phyloP scores from a whole-genome alignment of 2,329 filamentous ascomycete species.

The Neophaeococcomyces mojaviensis region DNA sequence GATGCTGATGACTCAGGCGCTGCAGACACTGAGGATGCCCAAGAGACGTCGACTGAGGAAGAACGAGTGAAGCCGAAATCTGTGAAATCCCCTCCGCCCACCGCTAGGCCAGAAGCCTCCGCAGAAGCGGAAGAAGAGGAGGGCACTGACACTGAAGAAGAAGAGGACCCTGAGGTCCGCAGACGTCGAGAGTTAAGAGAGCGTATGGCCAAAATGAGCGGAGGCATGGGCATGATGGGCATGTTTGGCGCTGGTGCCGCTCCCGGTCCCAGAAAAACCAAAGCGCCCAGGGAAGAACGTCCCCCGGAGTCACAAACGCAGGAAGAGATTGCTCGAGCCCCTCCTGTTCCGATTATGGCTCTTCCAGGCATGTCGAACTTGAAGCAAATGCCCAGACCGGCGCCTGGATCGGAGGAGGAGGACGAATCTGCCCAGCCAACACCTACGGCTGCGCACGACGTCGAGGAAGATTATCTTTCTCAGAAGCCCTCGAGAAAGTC shows the following conservation, averaged over 20 bases:
- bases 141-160: conserved; percentile 68
- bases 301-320: conserved; percentile 29
- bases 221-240: conserved; percentile 91
- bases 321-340: conserved; percentile 30
- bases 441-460: conserved; percentile 1
- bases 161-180: conserved; percentile 76
- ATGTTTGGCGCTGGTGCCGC: conserved; percentile 75
- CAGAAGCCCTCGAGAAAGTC: conserved; percentile 27
- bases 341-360: conserved; percentile 48
- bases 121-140: conserved; percentile 48
- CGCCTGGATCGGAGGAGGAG: conserved; percentile 34
- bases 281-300: conserved; percentile 33
- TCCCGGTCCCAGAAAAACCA: conserved; percentile 43
- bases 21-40: conserved; percentile 56
- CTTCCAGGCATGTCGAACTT: conserved; percentile 62
- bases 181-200: conserved; percentile 83
- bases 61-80: conserved; percentile 59
- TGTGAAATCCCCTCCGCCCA: conserved; percentile 11
- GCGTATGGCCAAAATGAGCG: conserved; percentile 97
- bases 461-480: conserved; percentile 8
- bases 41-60: conserved; percentile 56
- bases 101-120: conserved; percentile 25
- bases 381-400: conserved; percentile 40
- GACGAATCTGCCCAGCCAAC: conserved; percentile 15
- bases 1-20: conserved; percentile 60